Percentiles rank a stretch among this genome's conserved stretches.
Conservation (phyloP, 2,329 filamentous ascomycete species). For the Calonectria crousiana region DNA sequence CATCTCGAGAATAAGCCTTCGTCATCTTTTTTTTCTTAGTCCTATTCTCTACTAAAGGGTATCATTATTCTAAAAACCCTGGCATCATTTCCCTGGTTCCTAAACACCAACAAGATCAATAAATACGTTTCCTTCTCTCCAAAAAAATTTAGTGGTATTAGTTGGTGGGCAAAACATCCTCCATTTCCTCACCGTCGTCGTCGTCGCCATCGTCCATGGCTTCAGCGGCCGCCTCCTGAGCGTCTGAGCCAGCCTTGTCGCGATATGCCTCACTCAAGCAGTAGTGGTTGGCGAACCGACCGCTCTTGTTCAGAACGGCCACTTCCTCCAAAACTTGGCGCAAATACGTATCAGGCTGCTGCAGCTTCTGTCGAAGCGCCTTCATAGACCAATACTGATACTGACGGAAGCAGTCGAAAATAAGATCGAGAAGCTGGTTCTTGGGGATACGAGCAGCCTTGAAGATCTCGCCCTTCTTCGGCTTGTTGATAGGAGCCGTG, state of each 20-base stretch:
- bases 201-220: constrained; percentile 75
- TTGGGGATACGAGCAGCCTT: constrained; percentile 93
- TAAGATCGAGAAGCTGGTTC: constrained; percentile 86
- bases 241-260: constrained; percentile 53
- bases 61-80: constrained; percentile 45
- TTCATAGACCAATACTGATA: constrained; percentile 97
- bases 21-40: not conserved
- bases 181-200: constrained; percentile 79
- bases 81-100: constrained; percentile 21
- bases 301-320: constrained; percentile 84
- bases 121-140: constrained; percentile 10
- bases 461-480: constrained; percentile 75
- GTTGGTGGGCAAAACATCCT: constrained; percentile 71
- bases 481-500: constrained; percentile 61
- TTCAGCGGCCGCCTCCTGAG: constrained; percentile 68
- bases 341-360: constrained; percentile 94
- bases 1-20: constrained; percentile 3
- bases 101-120: constrained; percentile 23
- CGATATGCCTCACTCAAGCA: constrained; percentile 74
- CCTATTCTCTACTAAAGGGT: constrained; percentile 39
- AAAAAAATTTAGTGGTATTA: constrained; percentile 18
- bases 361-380: constrained; percentile 79
- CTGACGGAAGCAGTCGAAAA: constrained; percentile 85
- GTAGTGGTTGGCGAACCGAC: constrained; percentile 88
- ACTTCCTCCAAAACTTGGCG: constrained; percentile 87